Evolutionary conservation across 345 rosid species (phyloP).

Genomic region (Firmiana major): DNA sequence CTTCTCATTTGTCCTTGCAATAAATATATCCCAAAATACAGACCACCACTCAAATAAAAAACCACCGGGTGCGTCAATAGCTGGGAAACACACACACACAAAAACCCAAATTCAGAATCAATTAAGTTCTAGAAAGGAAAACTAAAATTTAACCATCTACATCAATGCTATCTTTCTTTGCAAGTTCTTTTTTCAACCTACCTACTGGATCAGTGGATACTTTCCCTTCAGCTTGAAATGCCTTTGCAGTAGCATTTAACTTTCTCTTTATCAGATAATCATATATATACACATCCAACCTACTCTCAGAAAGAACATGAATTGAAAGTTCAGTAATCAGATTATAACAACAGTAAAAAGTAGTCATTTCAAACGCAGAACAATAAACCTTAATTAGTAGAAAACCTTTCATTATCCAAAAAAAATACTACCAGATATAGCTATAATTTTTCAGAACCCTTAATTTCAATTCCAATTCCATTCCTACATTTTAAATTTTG

Average conservation of each 20-base stretch:
- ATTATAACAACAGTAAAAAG: not conserved
- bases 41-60: slow-evolving; percentile 83
- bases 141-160: not conserved
- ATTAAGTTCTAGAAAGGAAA: slow-evolving; percentile 1
- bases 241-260: slow-evolving; percentile 52
- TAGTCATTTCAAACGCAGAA: not conserved
- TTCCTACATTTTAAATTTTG: not conserved
- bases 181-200: slow-evolving; percentile 23
- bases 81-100: slow-evolving; percentile 25
- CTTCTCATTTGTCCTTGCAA: slow-evolving; percentile 53
- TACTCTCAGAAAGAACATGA: slow-evolving; percentile 12
- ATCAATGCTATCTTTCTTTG: not conserved
- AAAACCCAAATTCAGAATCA: slow-evolving; percentile 4
- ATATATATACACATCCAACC: slow-evolving; percentile 68
- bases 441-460: not conserved
- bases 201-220: slow-evolving; percentile 59
- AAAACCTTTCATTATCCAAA: not conserved
- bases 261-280: slow-evolving; percentile 67
- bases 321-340: not conserved
- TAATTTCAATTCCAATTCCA: not conserved
- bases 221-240: slow-evolving; percentile 62
- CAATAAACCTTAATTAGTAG: not conserved
- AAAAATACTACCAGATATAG: not conserved
- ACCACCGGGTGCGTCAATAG: slow-evolving; percentile 67
- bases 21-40: slow-evolving; percentile 72